These are phyloP conservation scores for Penicillium brasilianum DNA, from an alignment of 2,329 filamentous ascomycete species.

Conservation along the genomic window DNA sequence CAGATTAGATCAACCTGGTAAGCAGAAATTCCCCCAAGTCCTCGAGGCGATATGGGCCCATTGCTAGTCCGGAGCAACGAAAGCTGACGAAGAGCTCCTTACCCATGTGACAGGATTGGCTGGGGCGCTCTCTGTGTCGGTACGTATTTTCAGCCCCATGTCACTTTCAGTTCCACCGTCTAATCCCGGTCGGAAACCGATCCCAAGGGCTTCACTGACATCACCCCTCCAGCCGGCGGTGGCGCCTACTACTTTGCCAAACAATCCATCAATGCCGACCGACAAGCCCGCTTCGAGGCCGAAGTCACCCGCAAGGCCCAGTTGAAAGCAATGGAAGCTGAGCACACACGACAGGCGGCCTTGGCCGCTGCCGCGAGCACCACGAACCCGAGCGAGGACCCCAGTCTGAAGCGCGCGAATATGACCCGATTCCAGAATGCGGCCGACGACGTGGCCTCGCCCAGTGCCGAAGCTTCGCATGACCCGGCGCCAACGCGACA, in stretches of 20 bases:
- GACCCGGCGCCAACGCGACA: constrained; percentile 89
- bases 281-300: constrained; percentile 71
- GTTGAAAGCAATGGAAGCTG: constrained; percentile 42
- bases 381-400: constrained; percentile 31
- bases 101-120: constrained; percentile 69
- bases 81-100: constrained; percentile 26
- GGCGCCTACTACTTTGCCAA: constrained; percentile 97
- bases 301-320: constrained; percentile 64
- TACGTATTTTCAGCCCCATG: constrained; percentile 50
- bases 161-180: background rate
- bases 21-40: constrained; percentile 31
- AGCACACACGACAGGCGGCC: constrained; percentile 40
- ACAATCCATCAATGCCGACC: constrained; percentile 88
- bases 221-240: constrained; percentile 69
- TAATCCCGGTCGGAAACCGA: background rate
- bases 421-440: constrained; percentile 36
- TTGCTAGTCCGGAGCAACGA: constrained; percentile 1
- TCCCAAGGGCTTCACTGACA: constrained; percentile 11
- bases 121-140: constrained; percentile 88
- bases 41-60: background rate
- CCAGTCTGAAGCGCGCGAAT: constrained; percentile 44
- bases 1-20: constrained; percentile 65
- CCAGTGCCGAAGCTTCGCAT: constrained; percentile 72
- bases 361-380: constrained; percentile 20
- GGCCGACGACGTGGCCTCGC: constrained; percentile 61